phyloP scores from a whole-genome alignment of 2,329 filamentous ascomycete genomes.

The Dothistroma pini region DNA sequence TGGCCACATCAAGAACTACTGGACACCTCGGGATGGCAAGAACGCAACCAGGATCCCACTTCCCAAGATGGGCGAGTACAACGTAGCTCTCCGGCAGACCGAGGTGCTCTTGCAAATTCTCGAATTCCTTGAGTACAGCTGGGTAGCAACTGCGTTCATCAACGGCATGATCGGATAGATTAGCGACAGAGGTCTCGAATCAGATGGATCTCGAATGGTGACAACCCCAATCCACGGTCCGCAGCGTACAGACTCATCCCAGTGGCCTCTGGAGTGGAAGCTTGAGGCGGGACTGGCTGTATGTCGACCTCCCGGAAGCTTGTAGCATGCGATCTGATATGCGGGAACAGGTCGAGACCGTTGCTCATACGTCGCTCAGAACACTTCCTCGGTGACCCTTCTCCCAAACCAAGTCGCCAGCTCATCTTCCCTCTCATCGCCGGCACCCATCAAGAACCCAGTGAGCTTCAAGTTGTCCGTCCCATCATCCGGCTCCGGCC shows the following conservation, averaged over 20 bases:
- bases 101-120: slow-evolving; percentile 32
- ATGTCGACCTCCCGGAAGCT: no score
- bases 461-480: slow-evolving; percentile 65
- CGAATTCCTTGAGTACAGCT: slow-evolving; percentile 36
- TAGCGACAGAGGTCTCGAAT: neutral
- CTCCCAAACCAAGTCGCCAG: slow-evolving; percentile 79
- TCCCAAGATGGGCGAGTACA: slow-evolving; percentile 35
- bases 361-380: slow-evolving; percentile 44
- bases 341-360: no score
- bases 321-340: no score
- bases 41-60: slow-evolving; percentile 29
- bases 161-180: slow-evolving; percentile 24
- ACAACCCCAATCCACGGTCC: neutral
- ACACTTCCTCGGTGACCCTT: slow-evolving; percentile 64
- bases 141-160: slow-evolving; percentile 33
- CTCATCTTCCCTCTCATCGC: slow-evolving; percentile 56
- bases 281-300: no score
- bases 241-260: no score
- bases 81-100: slow-evolving; percentile 35
- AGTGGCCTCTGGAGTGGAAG: no score
- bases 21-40: slow-evolving; percentile 32
- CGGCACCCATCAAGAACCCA: slow-evolving; percentile 62
- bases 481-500: slow-evolving; percentile 71
- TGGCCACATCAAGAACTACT: slow-evolving; percentile 36
- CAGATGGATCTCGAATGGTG: neutral